phyloP scores from a whole-genome alignment of 768 basidiomycete species.

The Hirschioporus abietinus region DNA sequence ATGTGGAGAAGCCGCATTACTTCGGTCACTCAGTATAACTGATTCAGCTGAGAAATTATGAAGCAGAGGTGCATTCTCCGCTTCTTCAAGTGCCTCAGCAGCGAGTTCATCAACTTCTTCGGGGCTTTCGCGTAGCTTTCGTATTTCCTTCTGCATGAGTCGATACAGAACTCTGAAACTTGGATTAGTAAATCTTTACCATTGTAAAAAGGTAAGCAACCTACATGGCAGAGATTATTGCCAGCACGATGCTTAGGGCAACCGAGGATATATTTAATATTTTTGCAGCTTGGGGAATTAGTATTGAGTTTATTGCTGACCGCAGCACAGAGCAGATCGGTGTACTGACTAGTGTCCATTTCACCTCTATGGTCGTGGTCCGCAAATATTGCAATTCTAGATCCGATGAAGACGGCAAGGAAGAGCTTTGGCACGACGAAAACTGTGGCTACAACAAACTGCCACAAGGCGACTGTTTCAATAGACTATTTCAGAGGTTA shows the following conservation, averaged over 20 bases:
- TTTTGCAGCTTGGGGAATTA: constrained; percentile 45
- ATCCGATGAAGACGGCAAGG: constrained; percentile 75
- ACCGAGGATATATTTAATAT: constrained; percentile 59
- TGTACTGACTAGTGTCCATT: constrained; percentile 67
- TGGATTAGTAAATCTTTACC: constrained; percentile 9
- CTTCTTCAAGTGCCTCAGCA: constrained; percentile 55
- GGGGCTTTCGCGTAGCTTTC: constrained; percentile 42
- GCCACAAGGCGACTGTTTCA: constrained; percentile 63
- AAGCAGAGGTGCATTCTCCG: constrained; percentile 53
- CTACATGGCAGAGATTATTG: constrained; percentile 62
- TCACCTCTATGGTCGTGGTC: constrained; percentile 67
- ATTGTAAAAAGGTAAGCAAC: constrained; percentile 19
- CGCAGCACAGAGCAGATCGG: background rate
- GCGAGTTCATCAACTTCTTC: constrained; percentile 49
- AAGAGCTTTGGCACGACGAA: constrained; percentile 67
- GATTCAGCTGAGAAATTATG: constrained; percentile 20
- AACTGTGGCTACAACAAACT: constrained; percentile 71
- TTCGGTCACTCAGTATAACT: constrained; percentile 6
- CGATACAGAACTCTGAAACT: constrained; percentile 58
- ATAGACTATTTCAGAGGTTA: constrained; percentile 57
- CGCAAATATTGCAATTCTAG: constrained; percentile 64
- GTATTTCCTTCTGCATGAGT: constrained; percentile 56
- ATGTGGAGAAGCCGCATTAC: background rate
- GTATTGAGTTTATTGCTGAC: constrained; percentile 12
- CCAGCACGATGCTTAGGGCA: constrained; percentile 51